Conservation (phyloP, 192 early-diverging fungal genomes). For the Gamsiella multidivaricata region DNA sequence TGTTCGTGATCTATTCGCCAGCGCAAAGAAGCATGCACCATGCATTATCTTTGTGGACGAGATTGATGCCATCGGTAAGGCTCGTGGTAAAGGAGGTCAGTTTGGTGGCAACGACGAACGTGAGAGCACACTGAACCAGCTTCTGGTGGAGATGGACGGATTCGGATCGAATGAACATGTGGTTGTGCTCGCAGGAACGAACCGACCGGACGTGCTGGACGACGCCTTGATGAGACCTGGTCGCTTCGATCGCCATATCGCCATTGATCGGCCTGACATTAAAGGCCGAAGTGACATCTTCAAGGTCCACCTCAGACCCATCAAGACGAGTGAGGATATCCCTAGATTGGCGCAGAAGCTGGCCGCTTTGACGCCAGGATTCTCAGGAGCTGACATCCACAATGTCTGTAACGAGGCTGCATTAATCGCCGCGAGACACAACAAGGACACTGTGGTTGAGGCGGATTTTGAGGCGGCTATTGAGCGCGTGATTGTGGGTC, state of each 20-base stretch:
- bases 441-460: slow-evolving; percentile 80
- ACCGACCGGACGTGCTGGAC: slow-evolving; percentile 97
- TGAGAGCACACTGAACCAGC: slow-evolving; percentile 97
- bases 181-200: slow-evolving; percentile 98
- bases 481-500: slow-evolving; percentile 97
- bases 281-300: slow-evolving; percentile 95
- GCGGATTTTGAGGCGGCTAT: slow-evolving; percentile 98
- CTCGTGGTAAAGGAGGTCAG: slow-evolving; percentile 87
- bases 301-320: slow-evolving; percentile 95
- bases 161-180: slow-evolving; percentile 91
- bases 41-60: slow-evolving; percentile 99
- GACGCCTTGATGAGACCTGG: slow-evolving; percentile 97
- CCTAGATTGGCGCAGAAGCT: slow-evolving; percentile 85
- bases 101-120: slow-evolving; percentile 98
- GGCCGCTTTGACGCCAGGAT: slow-evolving; percentile 97
- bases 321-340: slow-evolving; percentile 88
- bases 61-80: slow-evolving; percentile 99
- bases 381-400: slow-evolving; percentile 97
- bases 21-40: slow-evolving; percentile 96
- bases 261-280: slow-evolving; percentile 97
- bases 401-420: slow-evolving; percentile 99
- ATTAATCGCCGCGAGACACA: slow-evolving; percentile 93
- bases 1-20: slow-evolving; percentile 97
- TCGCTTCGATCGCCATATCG: slow-evolving; percentile 98
- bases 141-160: slow-evolving; percentile 99